Base-by-base conservation (phyloP, 2,329 filamentous ascomycete genomes). In the Aspergillus costaricaensis region DNA sequence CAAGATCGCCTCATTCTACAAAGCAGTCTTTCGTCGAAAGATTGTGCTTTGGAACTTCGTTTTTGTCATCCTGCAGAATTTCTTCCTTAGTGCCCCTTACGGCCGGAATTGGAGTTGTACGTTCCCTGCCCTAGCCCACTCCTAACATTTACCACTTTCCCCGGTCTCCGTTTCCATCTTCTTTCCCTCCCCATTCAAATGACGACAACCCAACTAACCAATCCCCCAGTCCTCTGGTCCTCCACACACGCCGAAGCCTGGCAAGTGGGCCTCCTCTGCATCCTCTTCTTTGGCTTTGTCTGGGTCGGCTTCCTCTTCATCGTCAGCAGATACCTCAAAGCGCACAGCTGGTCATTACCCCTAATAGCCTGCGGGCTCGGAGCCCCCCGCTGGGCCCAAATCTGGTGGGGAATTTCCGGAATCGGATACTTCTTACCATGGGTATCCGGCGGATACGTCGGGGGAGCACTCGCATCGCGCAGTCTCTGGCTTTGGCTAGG, bases 401-500 rank as follows among this genome's bases (percentile, higher is more conserved):
- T 88, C 69, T 84, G 87, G 68, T 89, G 87, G 87, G 83, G 81
- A 5, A 83, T 81, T 5, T 85, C 81, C 8, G 81, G 82, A 8
- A 81, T 87, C 60, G 86, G 85, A 5, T 76, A 81, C 39, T 88
- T 84, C 68, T 72, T 89, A 2, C 86, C 87, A 3, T 88, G 86
- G 86, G 83, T 57, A 3, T 21, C 82, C 3, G 83, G 83, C 32
- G 75, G 77, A 2, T 81, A 82, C 15, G 72, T 83, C 0, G 78
- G 81, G 5, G 81, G 82, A 2, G 84, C 86, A 0, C 70, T 88
- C 1, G 72, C 85, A 9, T 83, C 83, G 1, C 79, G 86, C 41
- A 74, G 78, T 54, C 73, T 88, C 5, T 89, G 86, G 86, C 78
- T 89, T 8, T 89, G 86, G 86, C 81, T 89, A 0, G 86, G 86